Evolutionary conservation across 441 rosid species (phyloP).

Genomic region (Rhodomyrtus psidioides): DNA sequence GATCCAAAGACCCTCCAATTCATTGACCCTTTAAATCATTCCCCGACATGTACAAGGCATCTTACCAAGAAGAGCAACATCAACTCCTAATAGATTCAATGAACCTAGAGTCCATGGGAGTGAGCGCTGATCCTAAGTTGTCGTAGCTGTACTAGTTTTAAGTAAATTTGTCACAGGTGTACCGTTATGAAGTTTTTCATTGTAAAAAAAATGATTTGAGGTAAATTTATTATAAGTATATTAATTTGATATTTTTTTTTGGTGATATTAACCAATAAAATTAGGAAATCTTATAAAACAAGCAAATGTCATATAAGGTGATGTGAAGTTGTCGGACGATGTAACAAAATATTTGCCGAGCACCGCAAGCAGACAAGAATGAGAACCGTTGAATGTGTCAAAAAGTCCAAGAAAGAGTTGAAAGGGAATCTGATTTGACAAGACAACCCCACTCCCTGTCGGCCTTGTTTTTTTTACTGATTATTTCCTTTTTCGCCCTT

Average conservation of each 20-base stretch:
- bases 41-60: not conserved
- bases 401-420: not conserved
- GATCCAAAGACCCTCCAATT: not conserved
- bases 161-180: too few species aligned
- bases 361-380: not conserved
- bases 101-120: not conserved
- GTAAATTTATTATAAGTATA: too few species aligned
- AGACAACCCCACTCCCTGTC: not conserved
- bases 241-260: too few species aligned
- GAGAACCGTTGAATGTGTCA: not conserved
- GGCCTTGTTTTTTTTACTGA: not conserved
- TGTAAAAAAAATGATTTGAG: too few species aligned
- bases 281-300: not conserved
- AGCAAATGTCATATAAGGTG: too few species aligned
- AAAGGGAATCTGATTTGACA: not conserved
- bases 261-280: not conserved
- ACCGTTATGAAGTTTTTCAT: too few species aligned
- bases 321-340: not conserved
- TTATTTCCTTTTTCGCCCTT: not conserved
- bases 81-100: not conserved
- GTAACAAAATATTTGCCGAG: not conserved
- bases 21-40: not conserved
- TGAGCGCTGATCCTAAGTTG: not conserved
- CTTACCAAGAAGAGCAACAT: not conserved
- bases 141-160: too few species aligned